Evolutionary conservation across 1,284 basidiomycete species (phyloP), one percentile per base, ranked within the genome.

Genomic region (Ganoderma boninense): DNA sequence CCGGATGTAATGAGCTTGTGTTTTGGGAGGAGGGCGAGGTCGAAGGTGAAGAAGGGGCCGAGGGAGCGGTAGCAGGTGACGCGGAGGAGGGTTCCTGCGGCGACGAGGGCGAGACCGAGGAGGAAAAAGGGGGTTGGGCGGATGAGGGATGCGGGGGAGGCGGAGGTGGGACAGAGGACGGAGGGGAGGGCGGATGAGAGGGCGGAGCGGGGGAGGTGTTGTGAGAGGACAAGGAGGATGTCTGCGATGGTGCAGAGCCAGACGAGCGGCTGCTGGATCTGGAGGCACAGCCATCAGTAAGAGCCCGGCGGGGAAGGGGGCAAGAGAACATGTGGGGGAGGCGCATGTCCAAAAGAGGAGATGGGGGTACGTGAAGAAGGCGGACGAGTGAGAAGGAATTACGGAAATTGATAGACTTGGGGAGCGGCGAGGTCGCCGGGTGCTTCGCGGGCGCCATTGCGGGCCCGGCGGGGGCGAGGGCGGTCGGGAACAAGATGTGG

Each of bases 31-130:
- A 90, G 80, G 62, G 88, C 87, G 70, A 91, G 84, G 73, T 90
- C 88, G 78, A 90, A 91, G 0, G 89, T 91, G 81, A 91, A 91
- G 68, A 90, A 80, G 6, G 83, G 77, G 1, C 89, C 90, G 43
- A 85, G 82, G 64, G 79, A 78, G 64, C 73, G 78, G 79, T 82
- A 85, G 73, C 84, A 85, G 20, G 72, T 74, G 60, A 81, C 65
- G 43, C 84, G 83, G 59, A 85, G 78, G 65, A 79, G 62, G 68
- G 84, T 82, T 13, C 89, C 89, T 13, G 85, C 77, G 6, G 83
- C 76, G 70, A 87, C 85, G 65, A 86, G 81, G 59, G 85, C 68
- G 65, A 87, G 82, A 13, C 90, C 90, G 26, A 84, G 76, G 60
- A 88, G 56, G 78, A 90, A 89, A 59, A 85, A 73, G 0, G 85